A percentile compares a stretch with the other conserved stretches of the same genome.
These are phyloP conservation scores for Durusdinium trenchii DNA, from an alignment of 73 alveolate species.

Conservation along the genomic window DNA sequence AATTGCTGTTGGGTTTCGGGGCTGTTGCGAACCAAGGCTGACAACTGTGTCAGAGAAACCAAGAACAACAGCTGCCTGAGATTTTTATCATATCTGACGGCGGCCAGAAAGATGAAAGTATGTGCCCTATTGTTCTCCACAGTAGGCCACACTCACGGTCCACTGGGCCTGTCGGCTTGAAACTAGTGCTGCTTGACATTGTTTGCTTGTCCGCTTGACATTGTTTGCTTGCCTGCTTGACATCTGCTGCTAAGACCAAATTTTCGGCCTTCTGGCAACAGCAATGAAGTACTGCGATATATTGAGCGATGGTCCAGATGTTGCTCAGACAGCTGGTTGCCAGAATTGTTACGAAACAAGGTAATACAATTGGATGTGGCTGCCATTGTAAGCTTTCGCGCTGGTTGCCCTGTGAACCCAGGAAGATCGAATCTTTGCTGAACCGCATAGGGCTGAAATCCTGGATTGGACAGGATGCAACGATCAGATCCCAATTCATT, in stretches of 20 bases:
- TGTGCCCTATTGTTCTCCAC: not conserved
- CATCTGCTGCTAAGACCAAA: not conserved
- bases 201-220: not conserved
- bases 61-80: not conserved
- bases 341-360: no score
- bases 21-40: not conserved
- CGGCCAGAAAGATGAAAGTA: not conserved
- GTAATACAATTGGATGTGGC: not conserved
- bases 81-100: not conserved
- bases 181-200: not conserved
- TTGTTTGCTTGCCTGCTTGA: not conserved
- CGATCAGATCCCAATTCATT: not conserved
- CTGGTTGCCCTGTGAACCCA: not conserved
- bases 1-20: no score
- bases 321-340: not conserved
- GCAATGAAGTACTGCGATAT: conserved; percentile 25
- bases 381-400: not conserved
- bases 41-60: not conserved
- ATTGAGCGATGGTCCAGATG: not conserved
- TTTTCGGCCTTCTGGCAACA: not conserved
- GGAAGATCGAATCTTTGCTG: not conserved
- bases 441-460: not conserved
- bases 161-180: not conserved
- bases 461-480: not conserved
- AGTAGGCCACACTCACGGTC: not conserved